Evolutionary conservation across 148 eudicot species (phyloP).

Genomic region (Spergularia marina): DNA sequence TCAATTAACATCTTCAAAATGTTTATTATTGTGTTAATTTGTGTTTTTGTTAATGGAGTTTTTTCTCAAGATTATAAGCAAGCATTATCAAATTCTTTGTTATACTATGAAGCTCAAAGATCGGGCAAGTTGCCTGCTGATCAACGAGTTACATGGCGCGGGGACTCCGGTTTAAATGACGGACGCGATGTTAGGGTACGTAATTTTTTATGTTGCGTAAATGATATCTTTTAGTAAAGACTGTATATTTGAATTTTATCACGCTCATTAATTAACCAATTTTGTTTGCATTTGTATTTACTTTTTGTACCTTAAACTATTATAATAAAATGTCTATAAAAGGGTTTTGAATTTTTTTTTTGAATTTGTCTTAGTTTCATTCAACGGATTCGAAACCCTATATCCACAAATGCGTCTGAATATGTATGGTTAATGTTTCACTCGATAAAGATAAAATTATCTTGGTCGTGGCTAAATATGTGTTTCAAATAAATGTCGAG

Average conservation of each 20-base stretch:
- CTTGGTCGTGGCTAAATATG: no score
- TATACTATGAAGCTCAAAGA: slow-evolving; percentile 38
- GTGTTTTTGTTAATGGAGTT: slow-evolving; percentile 21
- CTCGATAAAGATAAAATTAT: not conserved
- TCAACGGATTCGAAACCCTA: no score
- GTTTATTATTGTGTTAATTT: not conserved
- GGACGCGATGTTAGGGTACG: slow-evolving; percentile 27
- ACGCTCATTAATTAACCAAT: no score
- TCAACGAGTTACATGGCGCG: slow-evolving; percentile 35
- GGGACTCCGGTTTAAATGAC: slow-evolving; percentile 28
- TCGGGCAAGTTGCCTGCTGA: slow-evolving; percentile 31
- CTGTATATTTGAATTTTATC: not conserved
- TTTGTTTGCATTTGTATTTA: no score
- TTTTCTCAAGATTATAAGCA: slow-evolving; percentile 22
- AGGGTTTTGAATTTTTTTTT: no score
- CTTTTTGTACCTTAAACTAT: no score
- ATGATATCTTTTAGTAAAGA: no score
- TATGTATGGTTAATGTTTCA: not conserved
- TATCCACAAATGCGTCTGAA: no score
- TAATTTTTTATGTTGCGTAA: not conserved
- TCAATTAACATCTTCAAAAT: not conserved
- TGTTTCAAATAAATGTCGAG: no score
- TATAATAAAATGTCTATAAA: no score
- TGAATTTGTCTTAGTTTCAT: no score
- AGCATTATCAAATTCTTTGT: slow-evolving; percentile 29